A percentile compares a stretch with the other conserved stretches of the same genome.
Evolutionary conservation across 768 basidiomycete genomes (phyloP).

Genomic region (Filobasidium wieringae): DNA sequence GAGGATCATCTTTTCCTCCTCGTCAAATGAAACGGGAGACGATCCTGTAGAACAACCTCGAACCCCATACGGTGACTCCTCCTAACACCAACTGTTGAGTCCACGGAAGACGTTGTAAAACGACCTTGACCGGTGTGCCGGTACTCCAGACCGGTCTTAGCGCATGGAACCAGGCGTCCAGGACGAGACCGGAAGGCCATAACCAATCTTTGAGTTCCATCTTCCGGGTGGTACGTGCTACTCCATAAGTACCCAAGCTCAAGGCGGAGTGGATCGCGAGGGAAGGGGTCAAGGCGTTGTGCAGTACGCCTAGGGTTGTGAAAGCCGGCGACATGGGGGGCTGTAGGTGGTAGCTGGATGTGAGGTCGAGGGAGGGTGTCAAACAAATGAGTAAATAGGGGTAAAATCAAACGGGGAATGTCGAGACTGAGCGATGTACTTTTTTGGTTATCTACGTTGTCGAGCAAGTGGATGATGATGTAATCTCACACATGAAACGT

Average conservation of each 20-base stretch:
- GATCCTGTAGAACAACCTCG: slow-evolving; percentile 10
- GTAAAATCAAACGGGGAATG: too few species aligned
- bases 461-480: too few species aligned
- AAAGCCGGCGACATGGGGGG: background rate
- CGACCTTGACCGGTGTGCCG: slow-evolving; percentile 7
- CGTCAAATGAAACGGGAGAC: background rate
- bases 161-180: slow-evolving; percentile 19
- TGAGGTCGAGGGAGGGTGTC: too few species aligned
- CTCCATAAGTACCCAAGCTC: slow-evolving; percentile 16
- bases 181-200: slow-evolving; percentile 20
- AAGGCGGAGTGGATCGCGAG: slow-evolving; percentile 20
- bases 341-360: too few species aligned
- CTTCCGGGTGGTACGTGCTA: slow-evolving; percentile 11
- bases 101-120: slow-evolving; percentile 14
- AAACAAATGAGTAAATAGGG: too few species aligned
- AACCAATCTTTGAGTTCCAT: slow-evolving; percentile 22
- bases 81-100: slow-evolving; percentile 18
- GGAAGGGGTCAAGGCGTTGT: slow-evolving; percentile 21
- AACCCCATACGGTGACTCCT: slow-evolving; percentile 22
- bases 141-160: slow-evolving; percentile 6
- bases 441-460: too few species aligned
- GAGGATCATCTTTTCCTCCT: slow-evolving; percentile 20
- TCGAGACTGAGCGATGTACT: too few species aligned
- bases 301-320: background rate
- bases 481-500: too few species aligned